phyloP scores from a whole-genome alignment of 208 protist genomes.

The Cochliopodium minus region DNA sequence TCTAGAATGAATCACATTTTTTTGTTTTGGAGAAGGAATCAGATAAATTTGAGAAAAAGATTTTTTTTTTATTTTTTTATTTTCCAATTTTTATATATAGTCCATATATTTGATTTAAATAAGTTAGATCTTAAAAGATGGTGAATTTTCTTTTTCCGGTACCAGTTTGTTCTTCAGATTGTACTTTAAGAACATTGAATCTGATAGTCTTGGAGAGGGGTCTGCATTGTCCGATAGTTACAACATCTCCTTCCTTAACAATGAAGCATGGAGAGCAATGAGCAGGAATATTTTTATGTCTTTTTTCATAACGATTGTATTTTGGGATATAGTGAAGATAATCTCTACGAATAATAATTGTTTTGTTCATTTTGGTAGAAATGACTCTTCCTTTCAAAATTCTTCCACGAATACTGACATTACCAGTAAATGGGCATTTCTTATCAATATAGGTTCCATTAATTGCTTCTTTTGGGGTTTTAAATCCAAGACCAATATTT shows the following conservation, averaged over 20 bases:
- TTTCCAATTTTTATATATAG: too few relatives aligned
- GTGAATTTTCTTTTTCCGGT: too few relatives aligned
- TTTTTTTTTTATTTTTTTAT: too few relatives aligned
- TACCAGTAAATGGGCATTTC: conserved; percentile 99
- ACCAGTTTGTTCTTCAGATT: too few relatives aligned
- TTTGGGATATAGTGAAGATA: conserved; percentile 99
- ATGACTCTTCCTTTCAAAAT: conserved; percentile 91
- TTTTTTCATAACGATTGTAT: conserved; percentile 99
- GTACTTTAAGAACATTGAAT: conserved; percentile 97
- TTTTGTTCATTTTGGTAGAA: conserved; percentile 94
- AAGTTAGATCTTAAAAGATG: too few relatives aligned
- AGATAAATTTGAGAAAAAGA: too few relatives aligned
- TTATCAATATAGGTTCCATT: conserved; percentile 98
- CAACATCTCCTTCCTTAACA: conserved; percentile 89
- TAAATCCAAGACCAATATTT: conserved; percentile 95
- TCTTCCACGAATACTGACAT: conserved; percentile 96
- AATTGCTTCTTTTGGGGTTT: conserved; percentile 89
- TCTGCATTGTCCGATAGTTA: conserved; percentile 96
- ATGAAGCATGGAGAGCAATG: conserved; percentile 95
- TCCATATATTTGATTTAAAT: too few relatives aligned
- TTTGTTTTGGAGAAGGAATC: too few relatives aligned
- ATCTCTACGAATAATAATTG: conserved; percentile 93
- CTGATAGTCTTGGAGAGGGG: conserved; percentile 98
- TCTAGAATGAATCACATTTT: too few relatives aligned
- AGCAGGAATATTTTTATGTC: conserved; percentile 94